Evolutionary conservation across 2,329 filamentous ascomycete species (phyloP).

Genomic region (Orbilia javanica): DNA sequence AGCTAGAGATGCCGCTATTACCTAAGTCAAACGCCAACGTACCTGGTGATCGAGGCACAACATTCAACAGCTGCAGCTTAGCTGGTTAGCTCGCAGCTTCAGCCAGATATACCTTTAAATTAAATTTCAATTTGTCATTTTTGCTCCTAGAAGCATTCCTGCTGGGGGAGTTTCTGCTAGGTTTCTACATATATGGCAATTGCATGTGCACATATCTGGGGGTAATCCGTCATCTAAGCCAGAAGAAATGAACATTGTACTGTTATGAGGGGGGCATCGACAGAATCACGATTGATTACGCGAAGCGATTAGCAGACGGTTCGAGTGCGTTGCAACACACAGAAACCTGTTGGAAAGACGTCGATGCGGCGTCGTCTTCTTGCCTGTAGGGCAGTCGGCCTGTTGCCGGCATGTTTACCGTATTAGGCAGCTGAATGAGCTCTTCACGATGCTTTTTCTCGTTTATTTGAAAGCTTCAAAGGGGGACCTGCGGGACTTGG

Average conservation of each 20-base stretch:
- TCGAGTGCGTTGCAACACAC: not conserved
- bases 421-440: constrained; percentile 51
- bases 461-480: constrained; percentile 27
- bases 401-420: constrained; percentile 45
- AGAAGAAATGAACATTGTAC: too few species aligned
- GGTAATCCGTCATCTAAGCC: too few species aligned
- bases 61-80: not conserved
- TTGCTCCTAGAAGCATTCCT: too few species aligned
- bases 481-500: too few species aligned
- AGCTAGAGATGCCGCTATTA: constrained; percentile 41
- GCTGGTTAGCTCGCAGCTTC: too few species aligned
- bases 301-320: not conserved
- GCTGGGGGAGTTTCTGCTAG: too few species aligned
- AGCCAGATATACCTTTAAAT: not conserved
- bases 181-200: too few species aligned
- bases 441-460: constrained; percentile 55
- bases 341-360: constrained; percentile 30
- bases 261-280: too few species aligned
- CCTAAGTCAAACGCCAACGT: constrained; percentile 36
- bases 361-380: constrained; percentile 29
- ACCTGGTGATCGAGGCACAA: constrained; percentile 15
- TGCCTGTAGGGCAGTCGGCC: constrained; percentile 34
- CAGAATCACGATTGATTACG: too few species aligned
- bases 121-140: too few species aligned
- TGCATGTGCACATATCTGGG: too few species aligned